A percentile compares a stretch with the other conserved stretches of the same genome.
phyloP scores from a whole-genome alignment of 768 basidiomycete genomes.

The Leccinum uliginosum region DNA sequence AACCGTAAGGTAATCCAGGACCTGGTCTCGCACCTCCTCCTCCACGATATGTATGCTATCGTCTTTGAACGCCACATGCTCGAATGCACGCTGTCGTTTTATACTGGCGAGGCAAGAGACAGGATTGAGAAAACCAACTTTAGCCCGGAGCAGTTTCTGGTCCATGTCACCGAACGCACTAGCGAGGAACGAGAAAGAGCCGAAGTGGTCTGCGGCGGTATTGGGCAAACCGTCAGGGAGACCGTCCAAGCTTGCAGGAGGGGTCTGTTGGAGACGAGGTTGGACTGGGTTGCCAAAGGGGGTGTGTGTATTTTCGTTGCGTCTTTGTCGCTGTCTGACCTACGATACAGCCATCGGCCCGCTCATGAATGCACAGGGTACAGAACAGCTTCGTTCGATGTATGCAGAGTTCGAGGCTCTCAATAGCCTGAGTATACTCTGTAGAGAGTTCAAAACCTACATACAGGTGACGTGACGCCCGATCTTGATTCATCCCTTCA shows the following conservation, averaged over 20 bases:
- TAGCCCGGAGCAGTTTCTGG: slow-evolving; percentile 52
- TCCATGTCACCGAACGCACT: slow-evolving; percentile 40
- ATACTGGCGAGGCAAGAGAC: slow-evolving; percentile 44
- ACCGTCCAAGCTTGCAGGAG: slow-evolving; percentile 53
- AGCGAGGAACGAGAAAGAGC: slow-evolving; percentile 57
- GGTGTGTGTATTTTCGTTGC: slow-evolving; percentile 33
- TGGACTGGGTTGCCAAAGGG: slow-evolving; percentile 42
- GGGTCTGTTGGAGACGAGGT: slow-evolving; percentile 42
- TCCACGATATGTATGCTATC: slow-evolving; percentile 51
- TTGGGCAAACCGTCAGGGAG: slow-evolving; percentile 44
- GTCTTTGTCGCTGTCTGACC: slow-evolving; percentile 25
- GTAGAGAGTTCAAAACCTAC: slow-evolving; percentile 56
- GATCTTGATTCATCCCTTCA: neutral
- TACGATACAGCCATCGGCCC: slow-evolving; percentile 44
- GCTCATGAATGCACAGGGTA: slow-evolving; percentile 46
- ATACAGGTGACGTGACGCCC: slow-evolving; percentile 42
- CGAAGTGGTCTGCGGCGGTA: slow-evolving; percentile 41
- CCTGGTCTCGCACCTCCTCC: slow-evolving; percentile 55
- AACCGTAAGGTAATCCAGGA: slow-evolving; percentile 39
- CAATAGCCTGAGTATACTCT: slow-evolving; percentile 47
- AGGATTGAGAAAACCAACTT: slow-evolving; percentile 29
- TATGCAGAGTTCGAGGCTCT: slow-evolving; percentile 62
- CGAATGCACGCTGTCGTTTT: slow-evolving; percentile 48
- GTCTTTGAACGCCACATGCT: slow-evolving; percentile 57
- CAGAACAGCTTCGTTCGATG: slow-evolving; percentile 44